phyloP scores from a whole-genome alignment of 371 early-diverging fungal genomes.

The Cokeromyces recurvatus region DNA sequence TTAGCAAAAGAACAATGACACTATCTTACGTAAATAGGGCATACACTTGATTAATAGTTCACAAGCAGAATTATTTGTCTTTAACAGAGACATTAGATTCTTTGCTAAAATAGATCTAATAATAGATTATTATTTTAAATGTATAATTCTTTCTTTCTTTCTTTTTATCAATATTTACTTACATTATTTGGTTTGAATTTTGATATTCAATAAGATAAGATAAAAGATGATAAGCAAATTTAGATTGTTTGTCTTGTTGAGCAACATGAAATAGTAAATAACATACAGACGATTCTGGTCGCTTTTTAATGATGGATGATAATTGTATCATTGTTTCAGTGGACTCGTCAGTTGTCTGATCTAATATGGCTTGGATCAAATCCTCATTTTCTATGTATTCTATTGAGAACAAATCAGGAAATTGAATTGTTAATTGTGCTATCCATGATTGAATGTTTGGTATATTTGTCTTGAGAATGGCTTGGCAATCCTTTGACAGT shows the following conservation, averaged over 20 bases:
- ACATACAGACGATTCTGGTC: slow-evolving; percentile 6
- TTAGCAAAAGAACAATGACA: no score
- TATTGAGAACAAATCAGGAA: not conserved
- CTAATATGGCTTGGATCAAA: not conserved
- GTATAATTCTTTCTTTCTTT: no score
- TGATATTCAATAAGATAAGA: not conserved
- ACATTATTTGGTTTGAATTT: not conserved
- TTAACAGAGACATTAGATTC: slow-evolving; percentile 1
- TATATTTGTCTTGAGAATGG: no score
- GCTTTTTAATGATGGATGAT: not conserved
- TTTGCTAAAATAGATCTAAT: not conserved
- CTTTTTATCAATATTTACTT: no score
- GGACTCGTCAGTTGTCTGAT: not conserved
- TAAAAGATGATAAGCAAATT: not conserved
- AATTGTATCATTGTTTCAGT: no score
- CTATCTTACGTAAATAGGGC: slow-evolving; percentile 3
- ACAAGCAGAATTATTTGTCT: slow-evolving; percentile 5
- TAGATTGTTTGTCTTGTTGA: not conserved
- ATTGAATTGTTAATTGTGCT: not conserved
- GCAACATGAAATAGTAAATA: not conserved
- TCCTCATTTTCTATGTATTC: not conserved
- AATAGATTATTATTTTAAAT: no score
- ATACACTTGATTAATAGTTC: slow-evolving; percentile 13
- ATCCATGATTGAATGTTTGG: no score
- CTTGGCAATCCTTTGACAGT: not conserved